Evolutionary conservation across 2,329 filamentous ascomycete genomes (phyloP), one percentile per base, ranked within the genome.

Genomic region (Colletotrichum cereale): DNA sequence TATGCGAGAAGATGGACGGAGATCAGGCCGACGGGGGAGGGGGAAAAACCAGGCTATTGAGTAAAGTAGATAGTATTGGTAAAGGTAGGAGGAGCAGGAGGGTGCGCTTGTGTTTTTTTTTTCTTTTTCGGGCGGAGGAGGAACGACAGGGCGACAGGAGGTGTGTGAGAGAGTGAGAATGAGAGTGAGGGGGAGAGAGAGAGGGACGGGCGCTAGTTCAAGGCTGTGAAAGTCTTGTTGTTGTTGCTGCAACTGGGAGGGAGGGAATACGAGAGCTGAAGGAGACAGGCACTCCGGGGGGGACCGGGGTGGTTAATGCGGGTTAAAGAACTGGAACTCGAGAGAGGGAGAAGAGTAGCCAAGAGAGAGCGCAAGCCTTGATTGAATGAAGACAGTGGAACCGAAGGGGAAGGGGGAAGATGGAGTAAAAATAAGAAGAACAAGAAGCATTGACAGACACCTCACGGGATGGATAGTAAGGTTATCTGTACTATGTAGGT

Each of bases 251-350:
- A 24, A 12, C 31, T 24, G 21, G 31, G 21, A 26, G 55, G 61
- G 16, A 36, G 31, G 64, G 72, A 73, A 73, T 73, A 73, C 72
- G 72, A 73, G 72, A 73, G 72, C 70, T 73, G 66, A 73, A 73
- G 70, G 70, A 70, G n/a, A 36, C 52, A 70, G n/a, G 24, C 52
- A 55, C 66, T 57, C 69, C 44, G 62, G 44, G 67, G 55, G 55
- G n/a, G 56, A n/a, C n/a, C n/a, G n/a, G n/a, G n/a, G n/a, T n/a
- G 63, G 40, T 38, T 24, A 62, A 21, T 11, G 64, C 52, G 58
- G 52, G 57, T 67, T 67, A 58, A 63, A 71, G 57, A 67, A 63
- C 24, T 36, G 44, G 42, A 48, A 34, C 44, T 29, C 31, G 42
- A 42, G 34, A 36, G 62, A 16, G 14, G 40, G 6, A 38, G 21